These are phyloP conservation scores for Ophiocordyceps camponoti-leonardi DNA, from an alignment of 2,329 filamentous ascomycete genomes.

Conservation along the genomic window DNA sequence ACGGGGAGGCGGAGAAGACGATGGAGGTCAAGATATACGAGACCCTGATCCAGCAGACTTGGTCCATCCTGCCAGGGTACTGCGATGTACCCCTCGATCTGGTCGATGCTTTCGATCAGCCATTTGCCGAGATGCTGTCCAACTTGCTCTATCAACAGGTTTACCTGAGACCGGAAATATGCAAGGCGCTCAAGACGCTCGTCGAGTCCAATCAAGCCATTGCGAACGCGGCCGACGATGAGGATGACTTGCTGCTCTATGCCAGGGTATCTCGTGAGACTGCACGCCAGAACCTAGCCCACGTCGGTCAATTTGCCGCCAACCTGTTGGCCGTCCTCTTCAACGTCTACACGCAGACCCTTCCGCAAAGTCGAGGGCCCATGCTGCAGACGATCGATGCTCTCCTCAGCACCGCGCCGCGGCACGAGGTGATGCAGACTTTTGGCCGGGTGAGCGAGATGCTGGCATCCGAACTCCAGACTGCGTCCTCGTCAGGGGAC, in stretches of 20 bases:
- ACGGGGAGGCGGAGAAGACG: conserved; percentile 69
- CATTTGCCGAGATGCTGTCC: conserved; percentile 76
- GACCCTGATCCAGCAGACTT: conserved; percentile 87
- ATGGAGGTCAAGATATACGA: conserved; percentile 98
- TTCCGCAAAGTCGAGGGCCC: conserved; percentile 79
- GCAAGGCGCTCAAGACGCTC: conserved; percentile 67
- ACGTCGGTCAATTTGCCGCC: conserved; percentile 61
- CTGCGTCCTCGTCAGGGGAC: conserved; percentile 31
- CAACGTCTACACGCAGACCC: conserved; percentile 94
- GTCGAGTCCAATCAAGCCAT: conserved; percentile 87
- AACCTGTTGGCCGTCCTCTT: conserved; percentile 95
- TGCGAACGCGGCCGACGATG: conserved; percentile 45
- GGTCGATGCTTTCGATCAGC: conserved; percentile 60
- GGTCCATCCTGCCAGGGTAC: conserved; percentile 86
- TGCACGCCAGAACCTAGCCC: conserved; percentile 65
- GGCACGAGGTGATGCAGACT: conserved; percentile 64
- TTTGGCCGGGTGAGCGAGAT: conserved; percentile 76
- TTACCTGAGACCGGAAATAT: conserved; percentile 73
- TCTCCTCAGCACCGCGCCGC: conserved; percentile 75
- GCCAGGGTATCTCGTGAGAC: conserved; percentile 58
- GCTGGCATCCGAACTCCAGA: conserved; percentile 54
- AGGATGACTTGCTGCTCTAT: conserved; percentile 60
- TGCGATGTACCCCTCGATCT: conserved; percentile 82
- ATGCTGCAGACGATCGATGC: conserved; percentile 91
- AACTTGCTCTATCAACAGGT: conserved; percentile 88